Percentiles rank a stretch among this genome's conserved stretches.
Evolutionary conservation across 306 rosid genomes (phyloP).

Genomic region (Phaseolus lunatus): DNA sequence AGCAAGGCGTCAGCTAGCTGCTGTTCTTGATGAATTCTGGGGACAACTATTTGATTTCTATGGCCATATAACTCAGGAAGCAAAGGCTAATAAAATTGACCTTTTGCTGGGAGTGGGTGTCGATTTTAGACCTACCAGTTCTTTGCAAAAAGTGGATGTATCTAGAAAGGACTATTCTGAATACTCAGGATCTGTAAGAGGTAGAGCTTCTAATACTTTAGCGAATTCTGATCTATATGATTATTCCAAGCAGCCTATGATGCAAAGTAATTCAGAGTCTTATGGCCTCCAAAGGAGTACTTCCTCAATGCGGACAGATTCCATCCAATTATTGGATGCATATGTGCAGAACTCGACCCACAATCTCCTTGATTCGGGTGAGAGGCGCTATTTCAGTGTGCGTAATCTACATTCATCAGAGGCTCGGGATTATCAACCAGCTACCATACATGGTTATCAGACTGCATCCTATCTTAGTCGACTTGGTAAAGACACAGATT

Average conservation of each 20-base stretch:
- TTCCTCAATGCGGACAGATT: conserved; percentile 64
- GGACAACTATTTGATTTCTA: conserved; percentile 84
- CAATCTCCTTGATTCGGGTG: conserved; percentile 57
- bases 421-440: conserved; percentile 81
- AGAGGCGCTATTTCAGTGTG: conserved; percentile 74
- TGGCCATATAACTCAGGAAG: conserved; percentile 68
- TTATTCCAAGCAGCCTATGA: conserved; percentile 60
- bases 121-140: conserved; percentile 56
- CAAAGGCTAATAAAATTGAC: conserved; percentile 74
- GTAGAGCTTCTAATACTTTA: conserved; percentile 59
- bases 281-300: conserved; percentile 67
- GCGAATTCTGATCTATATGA: conserved; percentile 60
- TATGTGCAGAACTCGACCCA: conserved; percentile 58
- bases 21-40: conserved; percentile 87
- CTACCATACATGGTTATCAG: conserved; percentile 84
- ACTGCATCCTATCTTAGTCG: conserved; percentile 62
- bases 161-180: conserved; percentile 64
- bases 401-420: conserved; percentile 67
- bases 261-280: conserved; percentile 67
- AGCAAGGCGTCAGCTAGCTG: conserved; percentile 88
- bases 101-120: conserved; percentile 50
- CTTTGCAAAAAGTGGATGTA: conserved; percentile 62
- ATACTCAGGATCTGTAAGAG: conserved; percentile 49
- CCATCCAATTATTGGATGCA: conserved; percentile 56
- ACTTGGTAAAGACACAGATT: conserved; percentile 60